These are phyloP conservation scores for Nematocida displodere DNA, from an alignment of 371 early-diverging fungal species.

Conservation along the genomic window DNA sequence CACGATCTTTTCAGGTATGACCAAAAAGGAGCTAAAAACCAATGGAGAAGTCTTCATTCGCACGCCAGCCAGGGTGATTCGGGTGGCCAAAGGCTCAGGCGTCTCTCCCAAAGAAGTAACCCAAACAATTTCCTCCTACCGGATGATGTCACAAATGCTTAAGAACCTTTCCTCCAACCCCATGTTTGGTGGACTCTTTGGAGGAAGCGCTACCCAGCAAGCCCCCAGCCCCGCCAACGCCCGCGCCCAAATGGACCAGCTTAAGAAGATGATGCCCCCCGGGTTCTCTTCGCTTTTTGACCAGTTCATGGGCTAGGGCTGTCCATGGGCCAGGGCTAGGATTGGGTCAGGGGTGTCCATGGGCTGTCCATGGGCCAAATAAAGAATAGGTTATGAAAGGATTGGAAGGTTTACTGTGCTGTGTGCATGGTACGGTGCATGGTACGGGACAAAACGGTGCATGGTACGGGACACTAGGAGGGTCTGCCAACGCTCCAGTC, in stretches of 20 bases:
- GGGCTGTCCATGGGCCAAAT: too few species aligned
- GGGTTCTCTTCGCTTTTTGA: slow-evolving; percentile 51
- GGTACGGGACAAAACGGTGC: too few species aligned
- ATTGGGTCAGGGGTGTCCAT: too few species aligned
- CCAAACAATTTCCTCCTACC: slow-evolving; percentile 74
- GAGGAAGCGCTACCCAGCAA: slow-evolving; percentile 4
- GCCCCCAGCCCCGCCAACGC: slow-evolving; percentile 16
- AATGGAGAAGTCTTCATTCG: slow-evolving; percentile 77
- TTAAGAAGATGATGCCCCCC: slow-evolving; percentile 53
- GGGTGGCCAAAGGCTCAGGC: slow-evolving; percentile 85
- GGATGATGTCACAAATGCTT: slow-evolving; percentile 77
- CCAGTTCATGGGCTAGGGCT: too few species aligned
- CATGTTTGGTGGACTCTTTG: slow-evolving; percentile 48
- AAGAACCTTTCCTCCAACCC: slow-evolving; percentile 77
- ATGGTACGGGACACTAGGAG: too few species aligned
- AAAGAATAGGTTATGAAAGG: too few species aligned
- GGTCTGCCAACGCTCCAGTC: slow-evolving; percentile 27
- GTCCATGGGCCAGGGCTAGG: too few species aligned
- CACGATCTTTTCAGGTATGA: slow-evolving; percentile 94
- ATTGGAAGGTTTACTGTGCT: too few species aligned
- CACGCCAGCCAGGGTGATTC: slow-evolving; percentile 72
- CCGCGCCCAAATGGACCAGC: slow-evolving; percentile 43
- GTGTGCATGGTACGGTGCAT: too few species aligned
- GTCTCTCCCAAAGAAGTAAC: slow-evolving; percentile 75
- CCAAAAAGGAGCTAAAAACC: slow-evolving; percentile 79